Evolutionary conservation across 257 asterid genomes (phyloP), one percentile per base, ranked within the genome.

Genomic region (Asclepias syriaca): DNA sequence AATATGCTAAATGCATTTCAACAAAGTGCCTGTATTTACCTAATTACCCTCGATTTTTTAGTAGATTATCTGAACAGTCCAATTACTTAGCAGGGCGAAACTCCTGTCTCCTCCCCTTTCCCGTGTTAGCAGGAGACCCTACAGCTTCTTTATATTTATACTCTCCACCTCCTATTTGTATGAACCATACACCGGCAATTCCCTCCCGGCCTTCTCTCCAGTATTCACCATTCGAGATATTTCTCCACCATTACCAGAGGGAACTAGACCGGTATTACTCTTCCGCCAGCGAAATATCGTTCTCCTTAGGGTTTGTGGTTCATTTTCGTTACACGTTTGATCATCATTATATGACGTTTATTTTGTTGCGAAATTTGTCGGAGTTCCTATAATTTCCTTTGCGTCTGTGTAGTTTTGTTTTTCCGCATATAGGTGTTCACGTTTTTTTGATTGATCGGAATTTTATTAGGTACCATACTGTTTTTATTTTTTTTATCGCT

Each of bases 71-170:
- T 19, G 48, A 15, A 74, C 27, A 48, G 69, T 72, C 78, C 78
- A 58, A 49, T 68, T 68, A 29, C 78, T 74, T 74, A 68, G 78
- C 64, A 5, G 51, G 16, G 69, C 13, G 1, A 50, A 19, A 46
- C 15, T 68, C 67, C 4, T 59, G 3, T 29, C 34, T 29, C 34
- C 34, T 29, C 34, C 3, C 3, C n/a, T 22, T 3, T 43, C 5
- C 50, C 53, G 32, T 4, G 6, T 19, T 4, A 53, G 19, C 7
- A 53, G 8, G 7, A 21, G 7, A 21, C 19, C 58, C 58, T 53
- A 15, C 7, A 13, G 55, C 48, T 43, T 43, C 48, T 43, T 8
- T 12, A 15, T 14, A 12, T 50, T 50, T 3, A 50, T 3, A 50
- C 65, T 10, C 29, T 34, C 39, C 39, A 2, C 21, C 10, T 48